A percentile compares a stretch with the other conserved stretches of the same genome.
Conservation (phyloP, 805 yeast genomes). For the Starmerella riodocensis region DNA sequence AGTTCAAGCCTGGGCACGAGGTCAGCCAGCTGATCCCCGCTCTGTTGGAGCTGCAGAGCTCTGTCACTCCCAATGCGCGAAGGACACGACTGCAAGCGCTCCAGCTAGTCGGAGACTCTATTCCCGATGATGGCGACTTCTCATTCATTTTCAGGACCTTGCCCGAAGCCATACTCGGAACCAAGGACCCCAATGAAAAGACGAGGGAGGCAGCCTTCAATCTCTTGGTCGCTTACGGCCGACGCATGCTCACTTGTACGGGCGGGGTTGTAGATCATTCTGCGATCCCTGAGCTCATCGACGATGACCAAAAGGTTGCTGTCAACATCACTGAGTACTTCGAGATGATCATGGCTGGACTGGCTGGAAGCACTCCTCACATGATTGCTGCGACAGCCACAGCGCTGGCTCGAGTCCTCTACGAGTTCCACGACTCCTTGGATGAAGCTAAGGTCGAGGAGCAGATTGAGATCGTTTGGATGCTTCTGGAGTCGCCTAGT, state of each 20-base stretch:
- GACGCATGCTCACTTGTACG: slow-evolving; percentile 45
- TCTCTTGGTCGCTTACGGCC: slow-evolving; percentile 66
- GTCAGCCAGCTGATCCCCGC: slow-evolving; percentile 34
- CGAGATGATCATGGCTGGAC: slow-evolving; percentile 90
- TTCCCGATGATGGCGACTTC: slow-evolving; percentile 49
- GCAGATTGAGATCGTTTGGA: slow-evolving; percentile 70
- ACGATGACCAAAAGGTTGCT: slow-evolving; percentile 41
- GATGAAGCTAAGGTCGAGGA: slow-evolving; percentile 52
- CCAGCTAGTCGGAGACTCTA: slow-evolving; percentile 40
- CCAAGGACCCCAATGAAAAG: slow-evolving; percentile 87
- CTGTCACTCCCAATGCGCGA: slow-evolving; percentile 60
- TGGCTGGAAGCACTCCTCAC: slow-evolving; percentile 85
- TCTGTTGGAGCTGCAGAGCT: slow-evolving; percentile 33
- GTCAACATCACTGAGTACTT: slow-evolving; percentile 72
- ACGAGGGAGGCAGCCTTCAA: slow-evolving; percentile 71
- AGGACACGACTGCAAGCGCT: slow-evolving; percentile 66
- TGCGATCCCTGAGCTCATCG: slow-evolving; percentile 53
- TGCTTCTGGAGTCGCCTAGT: slow-evolving; percentile 78
- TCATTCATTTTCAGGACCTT: slow-evolving; percentile 68
- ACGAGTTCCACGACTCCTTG: slow-evolving; percentile 64
- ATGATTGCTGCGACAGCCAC: slow-evolving; percentile 96
- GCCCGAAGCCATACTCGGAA: slow-evolving; percentile 78
- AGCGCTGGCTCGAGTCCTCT: slow-evolving; percentile 72
- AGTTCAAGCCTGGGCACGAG: slow-evolving; percentile 48
- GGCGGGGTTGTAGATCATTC: slow-evolving; percentile 50